Conservation (phyloP, 768 basidiomycete genomes). For the Hericium erinaceus region DNA sequence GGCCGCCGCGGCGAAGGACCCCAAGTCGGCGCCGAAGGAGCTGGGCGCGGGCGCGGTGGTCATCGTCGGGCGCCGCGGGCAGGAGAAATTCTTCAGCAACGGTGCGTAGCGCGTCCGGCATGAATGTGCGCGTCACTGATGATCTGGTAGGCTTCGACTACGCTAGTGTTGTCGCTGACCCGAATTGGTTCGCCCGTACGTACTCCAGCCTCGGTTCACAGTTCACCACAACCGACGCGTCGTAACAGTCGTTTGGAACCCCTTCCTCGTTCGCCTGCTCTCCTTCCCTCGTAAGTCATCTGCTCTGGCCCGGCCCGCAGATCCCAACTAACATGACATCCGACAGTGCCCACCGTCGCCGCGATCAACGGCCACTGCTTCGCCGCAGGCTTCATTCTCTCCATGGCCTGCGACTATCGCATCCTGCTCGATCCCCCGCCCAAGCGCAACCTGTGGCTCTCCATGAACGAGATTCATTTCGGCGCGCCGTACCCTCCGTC, state of each 20-base stretch:
- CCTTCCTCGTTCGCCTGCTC: conserved; percentile 57
- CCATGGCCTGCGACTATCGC: conserved; percentile 80
- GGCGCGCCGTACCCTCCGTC: conserved; percentile 74
- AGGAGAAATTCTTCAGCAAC: conserved; percentile 88
- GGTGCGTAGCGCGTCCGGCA: conserved; percentile 30
- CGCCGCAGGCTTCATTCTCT: conserved; percentile 74
- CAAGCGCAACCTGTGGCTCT: conserved; percentile 72
- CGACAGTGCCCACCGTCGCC: conserved; percentile 63
- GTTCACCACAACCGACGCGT: neutral
- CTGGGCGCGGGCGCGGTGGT: conserved; percentile 63
- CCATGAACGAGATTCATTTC: conserved; percentile 90
- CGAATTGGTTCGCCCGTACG: conserved; percentile 59
- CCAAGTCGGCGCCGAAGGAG: conserved; percentile 20
- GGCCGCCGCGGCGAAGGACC: neutral
- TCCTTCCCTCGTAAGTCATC: conserved; percentile 60
- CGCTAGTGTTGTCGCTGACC: conserved; percentile 38
- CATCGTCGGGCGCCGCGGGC: conserved; percentile 62
- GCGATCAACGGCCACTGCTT: conserved; percentile 83
- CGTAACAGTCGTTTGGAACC: conserved; percentile 41
- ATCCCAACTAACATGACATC: neutral
- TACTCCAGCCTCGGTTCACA: neutral
- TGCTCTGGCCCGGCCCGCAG: neutral
- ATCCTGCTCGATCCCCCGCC: conserved; percentile 64
- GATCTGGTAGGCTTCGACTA: conserved; percentile 50
- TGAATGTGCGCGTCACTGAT: neutral